Evolutionary conservation across 1,139 yeast genomes (phyloP), one percentile per base, ranked within the genome.

Genomic region (Sugiyamaella paludigena): DNA sequence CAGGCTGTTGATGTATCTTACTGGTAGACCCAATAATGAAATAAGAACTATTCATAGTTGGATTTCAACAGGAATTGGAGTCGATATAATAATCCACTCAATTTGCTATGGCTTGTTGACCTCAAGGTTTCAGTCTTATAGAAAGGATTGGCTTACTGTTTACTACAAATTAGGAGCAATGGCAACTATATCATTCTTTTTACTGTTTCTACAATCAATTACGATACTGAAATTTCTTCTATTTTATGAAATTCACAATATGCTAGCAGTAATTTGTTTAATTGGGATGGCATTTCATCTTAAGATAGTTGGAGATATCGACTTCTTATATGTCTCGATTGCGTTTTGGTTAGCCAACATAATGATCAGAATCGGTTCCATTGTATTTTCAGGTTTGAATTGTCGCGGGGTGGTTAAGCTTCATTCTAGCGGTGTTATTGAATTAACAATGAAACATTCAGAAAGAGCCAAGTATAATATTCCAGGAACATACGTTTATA

Each of bases 401-500:
- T 36, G 36, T 27, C 32, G 32, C 10, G 52, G 51, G 4, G 30
- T 32, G 12, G 64, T 73, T 26, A 61, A 62, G 26, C 45, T 63
- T 12, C 58, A 52, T 7, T 56, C 65, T 1, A 61, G 58, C 8
- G 65, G 56, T 5, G 55, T 64, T 47, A 59, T 66, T 48, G 56
- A 67, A 19, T 54, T 67, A 12, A 54, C 56, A 4, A 58, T 67
- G 12, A 51, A 52, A 7, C 58, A 57, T 33, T 50, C 59, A 5
- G 54, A 58, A n/a, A 49, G 56, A 10, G 73, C 80, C 75, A 66
- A 65, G 36, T 63, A 74, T 16, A 62, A 61, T 41, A 19, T 19
- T 19, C 81, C 86, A 3, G 87, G 87, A 7, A 76, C 81, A 1
- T 83, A 75, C 61, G 81, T 78, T 1, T 84, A 74, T 60, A 66